Evolutionary conservation across 2,329 filamentous ascomycete species (phyloP), one percentile per base, ranked within the genome.

Genomic region (Xenosphaeropsis pyriputrescens): DNA sequence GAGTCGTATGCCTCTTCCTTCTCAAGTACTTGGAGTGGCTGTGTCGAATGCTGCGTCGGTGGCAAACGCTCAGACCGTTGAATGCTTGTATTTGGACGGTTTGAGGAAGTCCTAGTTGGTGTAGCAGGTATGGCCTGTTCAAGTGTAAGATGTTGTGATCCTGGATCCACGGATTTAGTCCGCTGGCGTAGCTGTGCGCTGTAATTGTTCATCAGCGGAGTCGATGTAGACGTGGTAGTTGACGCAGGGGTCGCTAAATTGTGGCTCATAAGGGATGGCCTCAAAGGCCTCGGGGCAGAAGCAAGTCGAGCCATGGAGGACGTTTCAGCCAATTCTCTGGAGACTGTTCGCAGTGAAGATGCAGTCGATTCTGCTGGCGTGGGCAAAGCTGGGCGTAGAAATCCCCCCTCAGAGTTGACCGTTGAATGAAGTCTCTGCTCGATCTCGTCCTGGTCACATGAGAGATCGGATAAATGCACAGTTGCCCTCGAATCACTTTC

Each of bases 241-340:
- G 50, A 51, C n/a, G 51, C 45, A 22, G 53, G 53, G 29, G 52
- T 56, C 16, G 48, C 49, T 37, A 54, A 44, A 15, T 35, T 19
- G 14, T 39, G 32, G 32, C 29, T 17, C 12, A 52, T 37, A 16
- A 55, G 46, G 42, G 41, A 41, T 22, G 49, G 49, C 22, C 45
- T 45, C 30, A 40, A 32, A 9, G 48, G 40, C 44, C 41, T 50
- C 32, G 45, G 41, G 35, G 49, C 42, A 14, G 51, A 51, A 13
- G 43, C 36, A n/a, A 54, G 43, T 39, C 45, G 55, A 34, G 47
- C 51, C 53, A 56, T 57, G 41, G 44, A 45, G 32, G 30, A 9
- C 8, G 44, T 41, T n/a, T 42, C 33, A 35, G 22, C 35, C n/a
- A 36, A 17, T 35, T 42, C 22, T 26, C 22, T 26, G 44, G 36